A percentile compares a stretch with the other conserved stretches of the same genome.
Evolutionary conservation across 176 grass and related monocot species (phyloP).

Genomic region (Carex littledalei): DNA sequence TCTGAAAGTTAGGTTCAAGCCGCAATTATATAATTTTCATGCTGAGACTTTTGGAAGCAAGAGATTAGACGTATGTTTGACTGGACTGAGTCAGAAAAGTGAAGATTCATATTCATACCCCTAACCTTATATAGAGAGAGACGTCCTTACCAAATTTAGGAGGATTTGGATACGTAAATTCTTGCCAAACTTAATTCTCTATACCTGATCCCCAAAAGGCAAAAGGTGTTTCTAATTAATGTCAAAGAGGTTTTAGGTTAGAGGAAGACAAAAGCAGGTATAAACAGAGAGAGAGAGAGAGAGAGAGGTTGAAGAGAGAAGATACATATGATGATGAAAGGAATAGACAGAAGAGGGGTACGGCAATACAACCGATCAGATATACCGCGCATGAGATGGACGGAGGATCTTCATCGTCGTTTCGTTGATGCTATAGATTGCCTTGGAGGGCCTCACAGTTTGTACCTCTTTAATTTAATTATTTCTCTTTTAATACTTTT

Average conservation of each 20-base stretch:
- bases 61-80: constrained; percentile 65
- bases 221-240: background rate
- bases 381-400: constrained; percentile 73
- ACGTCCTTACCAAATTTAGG: background rate
- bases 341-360: constrained; percentile 56
- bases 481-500: background rate
- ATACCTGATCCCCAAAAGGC: background rate
- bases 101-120: constrained; percentile 19
- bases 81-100: constrained; percentile 61
- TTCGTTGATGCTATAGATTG: constrained; percentile 66
- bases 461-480: constrained; percentile 18
- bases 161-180: background rate
- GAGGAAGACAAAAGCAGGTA: constrained; percentile 20
- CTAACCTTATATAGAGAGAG: background rate
- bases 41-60: constrained; percentile 33
- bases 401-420: constrained; percentile 75
- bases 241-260: constrained; percentile 4
- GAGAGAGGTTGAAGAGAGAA: background rate
- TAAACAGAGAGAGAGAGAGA: background rate
- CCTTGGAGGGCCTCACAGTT: constrained; percentile 70
- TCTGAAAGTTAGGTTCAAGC: constrained; percentile 15
- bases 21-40: constrained; percentile 27
- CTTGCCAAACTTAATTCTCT: background rate
- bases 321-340: constrained; percentile 27
- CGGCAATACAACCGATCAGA: constrained; percentile 88